Evolutionary conservation across 305 asterid genomes (phyloP), one percentile per base, ranked within the genome.

Genomic region (Solanum hybrid): DNA sequence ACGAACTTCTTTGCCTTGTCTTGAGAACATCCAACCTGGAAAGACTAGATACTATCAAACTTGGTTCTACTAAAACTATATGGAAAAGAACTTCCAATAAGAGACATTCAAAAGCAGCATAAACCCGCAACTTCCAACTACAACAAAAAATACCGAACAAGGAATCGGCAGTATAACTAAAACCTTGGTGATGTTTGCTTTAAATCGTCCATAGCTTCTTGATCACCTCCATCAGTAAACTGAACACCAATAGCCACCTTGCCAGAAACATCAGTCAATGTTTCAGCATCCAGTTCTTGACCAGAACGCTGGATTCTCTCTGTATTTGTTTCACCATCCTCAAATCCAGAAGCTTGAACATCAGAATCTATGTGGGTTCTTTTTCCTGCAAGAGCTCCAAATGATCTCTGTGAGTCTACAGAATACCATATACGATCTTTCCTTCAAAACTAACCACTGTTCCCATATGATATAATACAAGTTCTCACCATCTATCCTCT

Each of bases 301-400:
- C 82, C 73, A 88, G 90, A 92, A 87, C 89, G 88, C 78, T 93
- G 87, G 81, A 85, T 82, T 89, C 83, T 88, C 82, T 90, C 92
- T 37, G 89, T 91, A 84, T 79, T 89, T 87, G 90, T 94, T 91
- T 92, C 92, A 84, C 90, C 91, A 87, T 78, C 79, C 89, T 89
- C 93, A 90, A 68, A 84, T 51, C 72, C 88, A 90, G 90, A 89
- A 91, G 94, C 92, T 90, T 92, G 91, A 85, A 89, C 85, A 87
- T 92, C 91, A 88, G 90, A 91, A 86, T 89, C 88, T 80, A 87
- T 82, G 72, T 89, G 86, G 86, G 93, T 87, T 89, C 91, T 89
- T 87, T 91, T 94, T 88, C 96, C 99, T 97, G 98, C 96, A 93
- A 94, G 92, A 93, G 90, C 91, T 92, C 93, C 93, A 90, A 79